Evolutionary conservation across 169 alveolate species (phyloP).

Genomic region (Amoebophrya sp.): DNA sequence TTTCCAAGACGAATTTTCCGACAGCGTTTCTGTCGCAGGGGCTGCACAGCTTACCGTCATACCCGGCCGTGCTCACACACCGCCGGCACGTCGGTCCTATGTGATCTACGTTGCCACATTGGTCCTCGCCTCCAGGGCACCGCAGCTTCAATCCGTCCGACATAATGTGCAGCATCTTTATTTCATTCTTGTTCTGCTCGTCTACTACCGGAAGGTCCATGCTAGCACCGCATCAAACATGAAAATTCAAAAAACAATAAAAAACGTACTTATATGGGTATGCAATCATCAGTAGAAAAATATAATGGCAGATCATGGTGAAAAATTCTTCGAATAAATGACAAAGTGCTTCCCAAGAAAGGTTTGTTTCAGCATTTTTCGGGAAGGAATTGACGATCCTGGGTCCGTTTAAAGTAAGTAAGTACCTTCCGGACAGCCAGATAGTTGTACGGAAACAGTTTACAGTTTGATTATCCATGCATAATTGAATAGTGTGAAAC

Average conservation of each 20-base stretch:
- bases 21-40: background rate
- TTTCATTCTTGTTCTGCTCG: background rate
- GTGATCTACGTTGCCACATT: background rate
- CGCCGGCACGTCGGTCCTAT: background rate
- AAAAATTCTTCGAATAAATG: background rate
- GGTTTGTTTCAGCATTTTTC: background rate
- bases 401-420: too few species aligned
- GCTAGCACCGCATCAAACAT: background rate
- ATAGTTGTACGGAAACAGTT: too few species aligned
- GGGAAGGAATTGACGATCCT: background rate
- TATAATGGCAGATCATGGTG: background rate
- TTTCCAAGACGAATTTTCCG: background rate
- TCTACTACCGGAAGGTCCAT: background rate
- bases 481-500: background rate
- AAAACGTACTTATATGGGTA: too few species aligned
- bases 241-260: too few species aligned
- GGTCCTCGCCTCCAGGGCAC: background rate
- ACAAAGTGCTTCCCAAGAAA: background rate
- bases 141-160: background rate
- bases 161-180: background rate
- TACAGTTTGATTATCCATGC: too few species aligned
- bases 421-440: too few species aligned
- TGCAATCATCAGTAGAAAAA: background rate
- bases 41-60: background rate
- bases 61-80: background rate